A percentile compares a stretch with the other conserved stretches of the same genome.
Conservation (phyloP, 305 asterid species). For the Salvia sclarea region DNA sequence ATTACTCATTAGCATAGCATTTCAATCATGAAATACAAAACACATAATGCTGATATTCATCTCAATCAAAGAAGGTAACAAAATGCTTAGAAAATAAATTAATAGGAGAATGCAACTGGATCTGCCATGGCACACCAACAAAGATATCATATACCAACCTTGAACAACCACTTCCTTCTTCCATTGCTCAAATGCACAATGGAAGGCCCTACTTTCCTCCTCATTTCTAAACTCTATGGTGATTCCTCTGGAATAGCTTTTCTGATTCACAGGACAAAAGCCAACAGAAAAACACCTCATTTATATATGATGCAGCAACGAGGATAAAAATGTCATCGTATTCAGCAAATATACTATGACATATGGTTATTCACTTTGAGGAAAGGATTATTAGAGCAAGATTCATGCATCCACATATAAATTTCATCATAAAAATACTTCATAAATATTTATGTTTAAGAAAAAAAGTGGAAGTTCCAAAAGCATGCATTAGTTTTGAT, state of each 20-base stretch:
- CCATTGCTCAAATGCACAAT: conserved; percentile 94
- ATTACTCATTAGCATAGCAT: conserved; percentile 15
- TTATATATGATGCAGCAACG: conserved; percentile 27
- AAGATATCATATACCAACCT: conserved; percentile 62
- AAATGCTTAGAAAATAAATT: conserved; percentile 8
- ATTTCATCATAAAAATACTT: neutral
- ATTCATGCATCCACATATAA: neutral
- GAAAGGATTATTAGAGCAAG: conserved; percentile 3
- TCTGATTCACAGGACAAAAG: conserved; percentile 64
- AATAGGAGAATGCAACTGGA: conserved; percentile 13
- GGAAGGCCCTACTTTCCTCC: conserved; percentile 92
- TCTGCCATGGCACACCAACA: conserved; percentile 29
- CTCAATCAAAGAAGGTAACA: conserved; percentile 26
- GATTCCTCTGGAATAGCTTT: conserved; percentile 83
- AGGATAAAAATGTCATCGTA: neutral
- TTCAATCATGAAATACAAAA: conserved; percentile 12
- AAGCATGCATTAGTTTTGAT: conserved; percentile 6
- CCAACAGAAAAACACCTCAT: conserved; percentile 32
- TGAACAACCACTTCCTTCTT: conserved; percentile 69
- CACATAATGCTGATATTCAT: conserved; percentile 19
- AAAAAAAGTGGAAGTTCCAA: neutral
- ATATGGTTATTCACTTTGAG: neutral
- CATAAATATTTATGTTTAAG: conserved; percentile 4
- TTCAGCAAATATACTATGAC: neutral
- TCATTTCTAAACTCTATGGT: conserved; percentile 83